Evolutionary conservation across 108 stramenopile genomes (phyloP).

Genomic region (Pseudonitzschia multiseries): DNA sequence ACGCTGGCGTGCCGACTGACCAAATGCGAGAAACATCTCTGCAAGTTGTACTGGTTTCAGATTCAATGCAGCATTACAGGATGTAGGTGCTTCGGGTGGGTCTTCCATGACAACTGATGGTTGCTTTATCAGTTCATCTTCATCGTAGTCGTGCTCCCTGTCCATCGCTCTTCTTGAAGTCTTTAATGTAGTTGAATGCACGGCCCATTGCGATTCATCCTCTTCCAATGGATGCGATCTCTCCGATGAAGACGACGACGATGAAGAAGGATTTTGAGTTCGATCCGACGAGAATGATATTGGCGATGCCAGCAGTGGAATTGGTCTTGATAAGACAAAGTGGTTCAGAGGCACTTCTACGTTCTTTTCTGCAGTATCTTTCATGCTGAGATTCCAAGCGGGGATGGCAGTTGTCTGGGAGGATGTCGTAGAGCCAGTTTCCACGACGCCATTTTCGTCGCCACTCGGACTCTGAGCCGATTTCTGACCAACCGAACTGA

Average conservation of each 20-base stretch:
- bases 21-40: constrained; percentile 31
- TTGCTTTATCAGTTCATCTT: neutral
- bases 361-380: constrained; percentile 1
- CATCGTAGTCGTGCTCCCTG: neutral
- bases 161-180: neutral
- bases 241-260: neutral
- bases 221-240: neutral
- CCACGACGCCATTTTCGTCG: neutral
- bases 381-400: constrained; percentile 30
- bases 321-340: neutral
- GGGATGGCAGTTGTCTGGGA: constrained; percentile 33
- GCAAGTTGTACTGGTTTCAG: constrained; percentile 26
- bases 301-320: neutral
- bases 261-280: neutral
- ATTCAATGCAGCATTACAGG: constrained; percentile 25
- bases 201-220: neutral
- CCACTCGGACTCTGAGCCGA: neutral
- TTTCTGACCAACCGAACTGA: neutral
- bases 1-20: constrained; percentile 10
- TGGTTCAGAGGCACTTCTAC: constrained; percentile 3
- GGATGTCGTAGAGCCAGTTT: constrained; percentile 24
- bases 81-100: constrained; percentile 25
- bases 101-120: constrained; percentile 22
- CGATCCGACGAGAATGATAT: neutral
- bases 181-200: neutral